phyloP scores from a whole-genome alignment of 1,284 basidiomycete genomes.

The Polyporus tsugae region DNA sequence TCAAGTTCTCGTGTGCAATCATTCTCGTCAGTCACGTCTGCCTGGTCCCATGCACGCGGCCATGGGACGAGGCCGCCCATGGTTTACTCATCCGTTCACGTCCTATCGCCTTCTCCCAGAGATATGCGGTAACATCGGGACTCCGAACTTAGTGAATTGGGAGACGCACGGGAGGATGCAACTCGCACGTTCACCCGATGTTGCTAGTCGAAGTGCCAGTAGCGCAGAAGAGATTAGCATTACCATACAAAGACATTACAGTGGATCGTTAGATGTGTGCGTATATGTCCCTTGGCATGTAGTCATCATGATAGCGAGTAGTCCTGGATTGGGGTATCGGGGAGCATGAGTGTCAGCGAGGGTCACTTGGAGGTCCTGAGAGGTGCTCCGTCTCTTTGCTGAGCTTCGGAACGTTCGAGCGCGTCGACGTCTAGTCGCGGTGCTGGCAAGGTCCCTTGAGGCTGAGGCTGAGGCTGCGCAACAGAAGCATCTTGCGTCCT shows the following conservation, averaged over 20 bases:
- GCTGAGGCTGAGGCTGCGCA: conserved; percentile 1
- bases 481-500: neutral
- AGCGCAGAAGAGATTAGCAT: conserved; percentile 16
- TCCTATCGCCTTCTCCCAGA: conserved; percentile 2
- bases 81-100: neutral
- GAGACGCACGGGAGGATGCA: neutral
- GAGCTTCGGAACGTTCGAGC: neutral
- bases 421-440: neutral
- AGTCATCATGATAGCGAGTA: neutral
- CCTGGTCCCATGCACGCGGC: conserved; percentile 2
- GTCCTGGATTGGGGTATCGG: neutral
- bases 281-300: neutral
- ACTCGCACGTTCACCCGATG: neutral
- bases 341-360: neutral
- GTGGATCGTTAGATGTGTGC: neutral
- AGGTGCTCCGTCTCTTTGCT: neutral
- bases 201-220: neutral
- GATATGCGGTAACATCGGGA: neutral
- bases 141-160: neutral
- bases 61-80: neutral
- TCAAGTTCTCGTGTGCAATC: neutral
- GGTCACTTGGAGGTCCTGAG: neutral
- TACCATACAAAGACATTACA: conserved; percentile 21
- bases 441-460: neutral
- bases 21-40: neutral